Evolutionary conservation across 179 eudicot species (phyloP), one percentile per base, ranked within the genome.

Genomic region (Carnegiea gigantea): DNA sequence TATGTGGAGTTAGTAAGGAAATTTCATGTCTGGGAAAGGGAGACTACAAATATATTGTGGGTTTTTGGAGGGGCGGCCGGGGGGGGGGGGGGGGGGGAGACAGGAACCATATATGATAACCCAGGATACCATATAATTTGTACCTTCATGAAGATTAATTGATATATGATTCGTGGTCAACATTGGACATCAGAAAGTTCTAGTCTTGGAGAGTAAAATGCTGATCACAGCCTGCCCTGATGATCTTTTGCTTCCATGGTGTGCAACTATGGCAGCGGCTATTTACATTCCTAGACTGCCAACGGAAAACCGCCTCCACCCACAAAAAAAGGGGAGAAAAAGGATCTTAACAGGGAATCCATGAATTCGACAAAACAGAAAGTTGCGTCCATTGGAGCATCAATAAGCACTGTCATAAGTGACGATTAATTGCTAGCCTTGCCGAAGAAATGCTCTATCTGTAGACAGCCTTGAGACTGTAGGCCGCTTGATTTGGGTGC

Each of bases 371-470:
- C 68, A 2, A 30, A 30, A 7, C 17, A 67, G 4, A 11, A 26
- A 67, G 6, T 67, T 12, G 17, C 15, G 6, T 62, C 28, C 68
- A 62, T 21, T 23, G 68, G 30, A 62, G 20, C 62, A 73, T 9
- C 24, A 30, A 6, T 18, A 15, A 28, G 67, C 51, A 59, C 12
- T 5, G 6, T 28, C 10, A 28, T 40, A 7, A 65, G 71, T 33
- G 36, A 65, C n/a, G 0, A n/a, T 62, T 68, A 85, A 72, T 70
- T 79, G 62, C 23, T 77, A 72, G 89, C 86, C 87, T 85, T 92
- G 40, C 88, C 86, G 65, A 95, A 95, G 85, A 92, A 95, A 81
- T 93, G 97, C 33, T 93, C 97, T 9, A 95, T 88, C 51, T 93
- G 97, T 85, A 85, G 86, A 87, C 88, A 82, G 76, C 98, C 90